phyloP scores from a whole-genome alignment of 352 stramenopile species.

The Globisporangium acanthophoron region DNA sequence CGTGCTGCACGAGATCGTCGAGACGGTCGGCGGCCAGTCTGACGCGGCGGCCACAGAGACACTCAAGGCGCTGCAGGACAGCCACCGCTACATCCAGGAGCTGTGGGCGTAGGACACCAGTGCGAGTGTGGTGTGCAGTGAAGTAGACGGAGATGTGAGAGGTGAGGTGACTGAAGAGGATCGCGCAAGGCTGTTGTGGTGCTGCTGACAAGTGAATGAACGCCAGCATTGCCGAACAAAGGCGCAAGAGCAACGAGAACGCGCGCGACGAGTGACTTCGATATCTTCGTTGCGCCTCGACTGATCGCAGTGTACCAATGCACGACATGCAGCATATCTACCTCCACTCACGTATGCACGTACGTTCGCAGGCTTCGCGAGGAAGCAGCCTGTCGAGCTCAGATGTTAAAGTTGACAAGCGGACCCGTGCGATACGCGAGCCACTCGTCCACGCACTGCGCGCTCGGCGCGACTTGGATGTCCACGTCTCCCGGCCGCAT shows the following conservation, averaged over 20 bases:
- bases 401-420: constrained; percentile 25
- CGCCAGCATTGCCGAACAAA: no score
- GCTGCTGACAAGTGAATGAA: background rate
- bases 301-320: no score
- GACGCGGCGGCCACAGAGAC: constrained; percentile 60
- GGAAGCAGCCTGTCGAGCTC: background rate
- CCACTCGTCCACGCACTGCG: constrained; percentile 19
- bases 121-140: background rate
- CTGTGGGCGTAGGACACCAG: constrained; percentile 75
- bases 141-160: background rate
- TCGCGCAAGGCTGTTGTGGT: background rate
- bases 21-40: constrained; percentile 52
- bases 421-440: constrained; percentile 21
- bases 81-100: constrained; percentile 94
- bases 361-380: no score
- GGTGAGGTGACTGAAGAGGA: background rate
- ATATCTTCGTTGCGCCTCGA: no score
- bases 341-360: background rate
- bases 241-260: no score
- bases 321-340: background rate
- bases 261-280: no score
- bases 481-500: constrained; percentile 22
- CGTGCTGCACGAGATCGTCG: constrained; percentile 85
- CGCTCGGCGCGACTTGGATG: constrained; percentile 14
- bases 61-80: constrained; percentile 87